Conservation (phyloP, 345 rosid species). For the Durio zibethinus region DNA sequence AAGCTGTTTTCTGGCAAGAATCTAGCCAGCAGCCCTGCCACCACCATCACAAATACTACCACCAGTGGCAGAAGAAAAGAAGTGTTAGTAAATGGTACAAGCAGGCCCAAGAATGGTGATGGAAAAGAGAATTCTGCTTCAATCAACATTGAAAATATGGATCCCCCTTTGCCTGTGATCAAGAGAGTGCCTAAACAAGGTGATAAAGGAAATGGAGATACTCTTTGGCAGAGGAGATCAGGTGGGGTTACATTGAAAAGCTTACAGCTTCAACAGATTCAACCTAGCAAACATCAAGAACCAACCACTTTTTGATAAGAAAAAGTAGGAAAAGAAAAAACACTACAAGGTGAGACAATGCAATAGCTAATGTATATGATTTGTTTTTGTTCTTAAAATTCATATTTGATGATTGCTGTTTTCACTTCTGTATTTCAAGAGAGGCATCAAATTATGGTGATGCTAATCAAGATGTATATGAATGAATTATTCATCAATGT, state of each 20-base stretch:
- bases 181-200: slow-evolving; percentile 42
- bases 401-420: slow-evolving; percentile 5
- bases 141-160: slow-evolving; percentile 56
- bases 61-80: slow-evolving; percentile 26
- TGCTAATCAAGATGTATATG: background rate
- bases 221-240: slow-evolving; percentile 74
- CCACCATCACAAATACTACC: background rate
- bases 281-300: slow-evolving; percentile 32
- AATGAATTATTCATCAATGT: slow-evolving; percentile 14
- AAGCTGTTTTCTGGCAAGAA: slow-evolving; percentile 55
- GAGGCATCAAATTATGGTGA: background rate
- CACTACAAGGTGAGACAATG: background rate
- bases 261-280: slow-evolving; percentile 52
- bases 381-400: slow-evolving; percentile 21
- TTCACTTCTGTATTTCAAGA: background rate
- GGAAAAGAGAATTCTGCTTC: slow-evolving; percentile 12
- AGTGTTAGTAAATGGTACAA: slow-evolving; percentile 12
- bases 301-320: slow-evolving; percentile 45
- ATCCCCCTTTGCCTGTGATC: slow-evolving; percentile 87
- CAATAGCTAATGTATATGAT: slow-evolving; percentile 11
- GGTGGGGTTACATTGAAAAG: slow-evolving; percentile 38
- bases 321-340: background rate
- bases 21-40: slow-evolving; percentile 19
- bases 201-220: slow-evolving; percentile 24
- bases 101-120: slow-evolving; percentile 17